phyloP scores from a whole-genome alignment of 768 basidiomycete genomes.

The Saitozyma sp. region DNA sequence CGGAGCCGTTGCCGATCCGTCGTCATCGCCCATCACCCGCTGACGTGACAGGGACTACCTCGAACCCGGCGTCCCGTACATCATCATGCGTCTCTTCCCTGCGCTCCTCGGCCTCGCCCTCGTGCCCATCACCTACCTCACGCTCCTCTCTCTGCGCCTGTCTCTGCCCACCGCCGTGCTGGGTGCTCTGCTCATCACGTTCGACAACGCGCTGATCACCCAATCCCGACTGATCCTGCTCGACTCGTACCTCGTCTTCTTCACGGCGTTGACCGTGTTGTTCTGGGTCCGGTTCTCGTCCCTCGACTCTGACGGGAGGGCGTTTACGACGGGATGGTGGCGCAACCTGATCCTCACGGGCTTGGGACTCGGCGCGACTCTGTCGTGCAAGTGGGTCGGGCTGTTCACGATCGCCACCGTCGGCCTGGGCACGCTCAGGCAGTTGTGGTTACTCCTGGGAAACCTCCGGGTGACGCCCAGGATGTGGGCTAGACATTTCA shows the following conservation, averaged over 20 bases:
- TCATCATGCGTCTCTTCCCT: constrained; percentile 96
- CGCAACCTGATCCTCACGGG: constrained; percentile 84
- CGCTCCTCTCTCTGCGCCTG: constrained; percentile 87
- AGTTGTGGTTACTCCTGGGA: constrained; percentile 86
- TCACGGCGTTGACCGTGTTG: constrained; percentile 85
- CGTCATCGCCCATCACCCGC: not conserved
- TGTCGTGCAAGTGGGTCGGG: constrained; percentile 97
- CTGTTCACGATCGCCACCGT: constrained; percentile 95
- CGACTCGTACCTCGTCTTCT: constrained; percentile 97
- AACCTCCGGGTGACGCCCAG: constrained; percentile 75
- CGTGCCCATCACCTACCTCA: constrained; percentile 87
- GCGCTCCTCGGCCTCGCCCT: constrained; percentile 84
- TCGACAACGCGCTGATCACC: constrained; percentile 93
- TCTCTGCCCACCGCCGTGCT: constrained; percentile 89
- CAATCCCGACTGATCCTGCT: constrained; percentile 96
- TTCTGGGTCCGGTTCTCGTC: constrained; percentile 88
- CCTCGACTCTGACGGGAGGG: constrained; percentile 64
- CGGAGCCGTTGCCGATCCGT: not conserved
- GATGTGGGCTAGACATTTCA: constrained; percentile 78
- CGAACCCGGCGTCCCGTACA: constrained; percentile 78
- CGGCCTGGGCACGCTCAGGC: constrained; percentile 76
- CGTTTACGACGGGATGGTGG: constrained; percentile 91
- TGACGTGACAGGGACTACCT: constrained; percentile 63
- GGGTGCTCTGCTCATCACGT: constrained; percentile 84
- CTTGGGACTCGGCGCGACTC: constrained; percentile 84